Conservation (phyloP, 1,139 yeast genomes). For the Sugiyamaella paludigena region DNA sequence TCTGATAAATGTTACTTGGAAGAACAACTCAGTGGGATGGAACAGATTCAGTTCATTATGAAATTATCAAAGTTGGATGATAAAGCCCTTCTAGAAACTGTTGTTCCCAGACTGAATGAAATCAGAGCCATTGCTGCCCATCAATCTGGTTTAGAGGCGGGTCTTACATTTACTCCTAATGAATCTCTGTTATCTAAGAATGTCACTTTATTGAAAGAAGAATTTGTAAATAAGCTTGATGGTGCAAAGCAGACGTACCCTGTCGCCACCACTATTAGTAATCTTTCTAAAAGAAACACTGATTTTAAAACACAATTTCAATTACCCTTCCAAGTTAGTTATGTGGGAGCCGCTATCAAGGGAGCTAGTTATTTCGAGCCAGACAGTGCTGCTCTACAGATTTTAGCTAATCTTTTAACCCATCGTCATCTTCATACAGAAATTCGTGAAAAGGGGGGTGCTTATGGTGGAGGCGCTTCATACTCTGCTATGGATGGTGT, state of each 20-base stretch:
- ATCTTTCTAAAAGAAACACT: constrained; percentile 1
- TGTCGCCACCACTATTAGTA: neutral
- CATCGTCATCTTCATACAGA: constrained; percentile 85
- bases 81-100: constrained; percentile 48
- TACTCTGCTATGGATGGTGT: constrained; percentile 81
- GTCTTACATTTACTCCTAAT: constrained; percentile 28
- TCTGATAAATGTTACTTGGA: constrained; percentile 58
- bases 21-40: constrained; percentile 69
- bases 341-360: constrained; percentile 64
- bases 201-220: constrained; percentile 15
- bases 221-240: constrained; percentile 20
- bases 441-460: constrained; percentile 94
- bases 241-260: neutral
- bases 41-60: constrained; percentile 69
- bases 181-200: constrained; percentile 18
- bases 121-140: constrained; percentile 43
- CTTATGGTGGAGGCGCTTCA: constrained; percentile 93
- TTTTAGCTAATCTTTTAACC: constrained; percentile 74
- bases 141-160: constrained; percentile 24
- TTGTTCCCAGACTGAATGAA: constrained; percentile 61
- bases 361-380: constrained; percentile 67
- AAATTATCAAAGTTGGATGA: constrained; percentile 60
- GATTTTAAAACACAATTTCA: constrained; percentile 49
- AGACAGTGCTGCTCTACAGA: constrained; percentile 85
- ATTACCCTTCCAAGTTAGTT: constrained; percentile 88